These are phyloP conservation scores for Marasmius oreades DNA, from an alignment of 1,284 basidiomycete genomes.

Conservation along the genomic window DNA sequence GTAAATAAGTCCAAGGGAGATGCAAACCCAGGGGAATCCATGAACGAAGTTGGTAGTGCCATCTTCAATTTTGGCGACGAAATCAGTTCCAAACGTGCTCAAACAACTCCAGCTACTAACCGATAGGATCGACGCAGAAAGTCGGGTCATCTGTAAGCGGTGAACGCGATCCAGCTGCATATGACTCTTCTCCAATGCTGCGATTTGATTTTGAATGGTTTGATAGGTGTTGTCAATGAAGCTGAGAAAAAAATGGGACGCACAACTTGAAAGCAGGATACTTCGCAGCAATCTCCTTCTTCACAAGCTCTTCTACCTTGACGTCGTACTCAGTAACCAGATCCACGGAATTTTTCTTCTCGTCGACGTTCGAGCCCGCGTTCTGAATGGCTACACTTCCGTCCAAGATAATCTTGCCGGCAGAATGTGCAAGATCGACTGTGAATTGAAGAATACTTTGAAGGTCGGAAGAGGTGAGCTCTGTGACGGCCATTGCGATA, in stretches of 20 bases:
- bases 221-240: constrained; percentile 1
- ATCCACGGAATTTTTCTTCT: constrained; percentile 92
- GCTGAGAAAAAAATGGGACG: constrained; percentile 26
- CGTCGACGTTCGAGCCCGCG: constrained; percentile 53
- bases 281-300: constrained; percentile 56
- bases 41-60: constrained; percentile 96
- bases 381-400: constrained; percentile 70
- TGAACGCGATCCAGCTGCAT: constrained; percentile 67
- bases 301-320: constrained; percentile 85
- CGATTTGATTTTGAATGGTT: constrained; percentile 9
- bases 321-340: constrained; percentile 98
- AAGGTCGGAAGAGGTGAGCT: constrained; percentile 48
- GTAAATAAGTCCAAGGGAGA: constrained; percentile 89
- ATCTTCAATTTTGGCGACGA: constrained; percentile 40
- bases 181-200: constrained; percentile 92
- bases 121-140: constrained; percentile 89
- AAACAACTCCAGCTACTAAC: constrained; percentile 29
- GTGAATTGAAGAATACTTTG: constrained; percentile 72
- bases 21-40: constrained; percentile 86
- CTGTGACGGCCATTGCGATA: constrained; percentile 19
- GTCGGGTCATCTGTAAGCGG: constrained; percentile 84
- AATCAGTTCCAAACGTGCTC: neutral
- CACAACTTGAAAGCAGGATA: constrained; percentile 86
- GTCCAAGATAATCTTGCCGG: constrained; percentile 70
- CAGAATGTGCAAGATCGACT: constrained; percentile 64